Evolutionary conservation across 306 rosid genomes (phyloP).

Genomic region (Pachyrhizus erosus): DNA sequence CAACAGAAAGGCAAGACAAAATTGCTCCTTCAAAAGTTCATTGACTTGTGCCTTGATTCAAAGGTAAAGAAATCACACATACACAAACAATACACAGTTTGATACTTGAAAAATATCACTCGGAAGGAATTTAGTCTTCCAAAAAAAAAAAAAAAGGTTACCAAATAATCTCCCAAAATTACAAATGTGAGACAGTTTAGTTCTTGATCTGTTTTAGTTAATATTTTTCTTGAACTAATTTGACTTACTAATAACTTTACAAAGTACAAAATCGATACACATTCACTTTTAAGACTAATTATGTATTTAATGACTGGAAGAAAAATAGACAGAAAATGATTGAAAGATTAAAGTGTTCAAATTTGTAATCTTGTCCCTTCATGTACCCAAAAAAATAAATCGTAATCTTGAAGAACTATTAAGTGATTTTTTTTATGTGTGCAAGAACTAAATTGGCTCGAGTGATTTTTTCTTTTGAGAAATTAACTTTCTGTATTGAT

Average conservation of each 20-base stretch:
- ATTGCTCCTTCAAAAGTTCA: constrained; percentile 46
- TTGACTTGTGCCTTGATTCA: constrained; percentile 48
- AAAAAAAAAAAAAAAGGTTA: neutral
- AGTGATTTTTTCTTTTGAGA: neutral
- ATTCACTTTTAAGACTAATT: neutral
- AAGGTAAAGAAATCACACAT: constrained; percentile 39
- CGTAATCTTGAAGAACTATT: neutral
- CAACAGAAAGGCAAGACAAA: constrained; percentile 44
- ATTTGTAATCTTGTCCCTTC: no score
- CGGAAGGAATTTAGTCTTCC: neutral
- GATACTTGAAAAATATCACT: neutral
- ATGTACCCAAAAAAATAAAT: no score
- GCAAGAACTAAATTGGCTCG: neutral
- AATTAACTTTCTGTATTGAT: neutral
- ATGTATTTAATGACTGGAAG: no score
- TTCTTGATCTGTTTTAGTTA: neutral
- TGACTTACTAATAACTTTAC: neutral
- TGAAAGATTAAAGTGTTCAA: no score
- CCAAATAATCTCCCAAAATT: neutral
- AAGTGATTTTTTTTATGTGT: neutral
- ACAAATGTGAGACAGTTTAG: neutral
- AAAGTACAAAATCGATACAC: neutral
- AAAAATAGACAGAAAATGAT: neutral
- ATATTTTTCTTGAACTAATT: neutral
- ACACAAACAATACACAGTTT: neutral